A percentile compares a stretch with the other conserved stretches of the same genome.
Conservation (phyloP, 345 rosid species). For the Sonneratia alba region DNA sequence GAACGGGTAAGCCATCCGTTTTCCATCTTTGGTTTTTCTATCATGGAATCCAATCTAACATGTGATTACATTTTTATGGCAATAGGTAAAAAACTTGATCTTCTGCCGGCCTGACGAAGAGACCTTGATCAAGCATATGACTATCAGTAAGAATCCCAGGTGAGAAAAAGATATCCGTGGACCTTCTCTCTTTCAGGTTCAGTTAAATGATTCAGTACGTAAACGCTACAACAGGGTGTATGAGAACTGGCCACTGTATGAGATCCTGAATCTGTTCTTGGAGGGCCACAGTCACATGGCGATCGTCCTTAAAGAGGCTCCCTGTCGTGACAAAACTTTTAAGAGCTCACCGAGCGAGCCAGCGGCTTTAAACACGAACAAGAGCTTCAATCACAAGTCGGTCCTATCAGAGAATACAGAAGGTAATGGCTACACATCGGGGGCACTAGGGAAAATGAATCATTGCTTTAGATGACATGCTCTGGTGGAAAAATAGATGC, state of each 20-base stretch:
- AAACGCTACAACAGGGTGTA: constrained; percentile 1
- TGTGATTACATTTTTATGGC: not conserved
- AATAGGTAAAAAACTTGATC: constrained; percentile 12
- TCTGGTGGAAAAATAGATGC: not conserved
- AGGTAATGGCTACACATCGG: not conserved
- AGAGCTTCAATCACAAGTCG: not conserved
- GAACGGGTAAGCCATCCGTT: not conserved
- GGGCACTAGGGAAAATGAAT: not conserved
- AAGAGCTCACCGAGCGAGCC: not conserved
- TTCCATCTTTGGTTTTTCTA: not conserved
- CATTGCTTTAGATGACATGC: not conserved
- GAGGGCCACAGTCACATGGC: constrained; percentile 83
- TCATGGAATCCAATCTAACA: not conserved
- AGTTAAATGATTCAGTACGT: not conserved
- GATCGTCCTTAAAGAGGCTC: constrained; percentile 12
- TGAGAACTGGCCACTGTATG: constrained; percentile 12
- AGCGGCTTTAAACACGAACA: not conserved
- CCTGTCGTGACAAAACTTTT: not conserved
- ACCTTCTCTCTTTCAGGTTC: not conserved
- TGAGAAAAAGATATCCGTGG: not conserved
- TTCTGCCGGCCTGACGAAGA: constrained; percentile 14
- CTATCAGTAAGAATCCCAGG: constrained; percentile 15
- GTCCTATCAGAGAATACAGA: not conserved
- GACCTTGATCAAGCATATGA: constrained; percentile 11
- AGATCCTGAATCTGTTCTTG: constrained; percentile 41